Percentiles rank a stretch among this genome's conserved stretches.
Evolutionary conservation across 768 basidiomycete species (phyloP).

Genomic region (Calocera cornea): DNA sequence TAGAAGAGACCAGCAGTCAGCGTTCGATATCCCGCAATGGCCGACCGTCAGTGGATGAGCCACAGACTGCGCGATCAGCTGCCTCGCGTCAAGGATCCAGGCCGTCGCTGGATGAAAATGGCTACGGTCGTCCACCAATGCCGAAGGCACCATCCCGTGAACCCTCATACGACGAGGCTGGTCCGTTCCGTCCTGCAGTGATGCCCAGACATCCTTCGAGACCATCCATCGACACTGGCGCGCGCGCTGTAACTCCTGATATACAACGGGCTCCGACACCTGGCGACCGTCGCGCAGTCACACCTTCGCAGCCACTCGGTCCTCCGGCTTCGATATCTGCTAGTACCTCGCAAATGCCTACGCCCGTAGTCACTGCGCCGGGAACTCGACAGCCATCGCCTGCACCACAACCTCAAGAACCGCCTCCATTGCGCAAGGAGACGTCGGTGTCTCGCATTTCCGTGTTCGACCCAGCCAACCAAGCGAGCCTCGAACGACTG

Average conservation of each 20-base stretch:
- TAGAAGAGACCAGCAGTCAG: neutral
- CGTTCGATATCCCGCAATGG: neutral
- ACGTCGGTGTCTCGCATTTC: conserved; percentile 51
- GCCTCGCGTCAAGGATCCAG: neutral
- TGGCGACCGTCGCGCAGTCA: neutral
- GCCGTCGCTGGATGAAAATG: neutral
- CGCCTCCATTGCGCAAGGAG: neutral
- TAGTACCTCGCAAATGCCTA: neutral
- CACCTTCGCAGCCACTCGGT: neutral
- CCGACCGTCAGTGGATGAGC: neutral
- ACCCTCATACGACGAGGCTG: neutral
- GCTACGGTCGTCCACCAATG: neutral
- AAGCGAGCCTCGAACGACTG: conserved; percentile 56
- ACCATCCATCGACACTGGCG: neutral
- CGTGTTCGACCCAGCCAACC: conserved; percentile 69
- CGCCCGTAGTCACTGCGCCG: neutral
- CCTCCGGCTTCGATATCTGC: neutral
- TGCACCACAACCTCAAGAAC: neutral
- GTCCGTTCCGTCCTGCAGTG: neutral
- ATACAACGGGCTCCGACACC: neutral
- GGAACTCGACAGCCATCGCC: neutral
- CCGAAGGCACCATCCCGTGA: neutral
- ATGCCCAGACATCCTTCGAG: neutral
- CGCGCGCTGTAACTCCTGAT: neutral
- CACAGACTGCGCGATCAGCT: neutral